Evolutionary conservation across 805 yeast species (phyloP).

Genomic region (Ogataea trehaloabstinens): DNA sequence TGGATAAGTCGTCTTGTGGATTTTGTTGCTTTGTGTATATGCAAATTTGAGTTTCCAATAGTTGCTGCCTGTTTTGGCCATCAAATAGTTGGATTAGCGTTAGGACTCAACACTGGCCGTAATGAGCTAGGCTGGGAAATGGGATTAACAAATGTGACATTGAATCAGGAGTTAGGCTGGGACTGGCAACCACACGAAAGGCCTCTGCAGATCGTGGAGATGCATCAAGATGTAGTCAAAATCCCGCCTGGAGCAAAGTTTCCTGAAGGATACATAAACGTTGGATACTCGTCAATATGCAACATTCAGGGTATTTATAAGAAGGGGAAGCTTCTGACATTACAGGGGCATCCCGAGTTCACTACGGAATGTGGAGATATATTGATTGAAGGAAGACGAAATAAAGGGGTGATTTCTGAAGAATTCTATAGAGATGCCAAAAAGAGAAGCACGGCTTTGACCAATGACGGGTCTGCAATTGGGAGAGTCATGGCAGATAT

Average conservation of each 20-base stretch:
- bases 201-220: slow-evolving; percentile 43
- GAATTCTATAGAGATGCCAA: slow-evolving; percentile 1
- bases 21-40: slow-evolving; percentile 26
- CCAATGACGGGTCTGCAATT: slow-evolving; percentile 7
- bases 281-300: slow-evolving; percentile 57
- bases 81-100: slow-evolving; percentile 67
- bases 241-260: slow-evolving; percentile 18
- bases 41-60: slow-evolving; percentile 38
- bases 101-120: slow-evolving; percentile 57
- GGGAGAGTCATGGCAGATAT: slow-evolving; percentile 5
- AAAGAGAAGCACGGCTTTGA: not conserved
- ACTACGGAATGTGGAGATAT: slow-evolving; percentile 30
- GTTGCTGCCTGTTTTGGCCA: slow-evolving; percentile 88
- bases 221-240: slow-evolving; percentile 49
- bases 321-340: slow-evolving; percentile 51
- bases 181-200: slow-evolving; percentile 7
- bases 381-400: slow-evolving; percentile 2
- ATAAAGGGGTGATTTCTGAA: slow-evolving; percentile 5
- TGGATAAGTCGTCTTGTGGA: slow-evolving; percentile 42
- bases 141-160: slow-evolving; percentile 50
- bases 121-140: slow-evolving; percentile 72
- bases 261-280: slow-evolving; percentile 36
- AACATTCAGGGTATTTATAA: slow-evolving; percentile 64
- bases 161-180: slow-evolving; percentile 36
- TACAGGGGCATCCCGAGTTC: slow-evolving; percentile 93